These are phyloP conservation scores for Cutaneotrichosporon mucoides DNA, from an alignment of 1,284 basidiomycete genomes.

Conservation along the genomic window DNA sequence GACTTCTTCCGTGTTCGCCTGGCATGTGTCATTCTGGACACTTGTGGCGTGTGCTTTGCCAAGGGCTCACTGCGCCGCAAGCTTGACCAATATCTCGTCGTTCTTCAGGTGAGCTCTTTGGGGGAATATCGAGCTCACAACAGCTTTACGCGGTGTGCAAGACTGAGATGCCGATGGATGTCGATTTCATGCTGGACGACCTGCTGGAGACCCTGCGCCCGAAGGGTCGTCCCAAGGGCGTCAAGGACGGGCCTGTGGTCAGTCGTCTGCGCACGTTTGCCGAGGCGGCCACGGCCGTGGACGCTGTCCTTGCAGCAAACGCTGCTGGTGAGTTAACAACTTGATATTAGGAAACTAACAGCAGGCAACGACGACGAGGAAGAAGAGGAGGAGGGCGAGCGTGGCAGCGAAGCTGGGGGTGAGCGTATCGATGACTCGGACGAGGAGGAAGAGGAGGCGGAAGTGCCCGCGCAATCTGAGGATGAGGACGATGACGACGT, in stretches of 20 bases:
- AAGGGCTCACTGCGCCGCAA: constrained; percentile 84
- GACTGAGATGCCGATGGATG: constrained; percentile 84
- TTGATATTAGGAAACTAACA: neutral
- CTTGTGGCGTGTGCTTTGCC: constrained; percentile 97
- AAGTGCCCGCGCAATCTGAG: constrained; percentile 10
- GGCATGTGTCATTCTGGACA: constrained; percentile 86
- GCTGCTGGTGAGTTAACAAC: constrained; percentile 53
- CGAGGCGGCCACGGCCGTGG: constrained; percentile 79
- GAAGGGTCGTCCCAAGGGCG: constrained; percentile 52
- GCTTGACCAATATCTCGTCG: constrained; percentile 83
- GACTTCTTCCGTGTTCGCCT: constrained; percentile 94
- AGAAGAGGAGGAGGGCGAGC: constrained; percentile 21
- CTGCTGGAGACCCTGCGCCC: constrained; percentile 80
- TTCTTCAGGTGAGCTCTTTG: constrained; percentile 72
- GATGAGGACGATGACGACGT: constrained; percentile 61
- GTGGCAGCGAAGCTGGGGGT: constrained; percentile 28
- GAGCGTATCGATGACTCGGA: constrained; percentile 55
- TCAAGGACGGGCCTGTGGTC: constrained; percentile 15
- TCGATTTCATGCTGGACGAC: constrained; percentile 96
- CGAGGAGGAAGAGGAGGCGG: constrained; percentile 55
- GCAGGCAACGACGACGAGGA: constrained; percentile 16
- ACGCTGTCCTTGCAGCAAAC: constrained; percentile 72
- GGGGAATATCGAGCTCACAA: neutral
- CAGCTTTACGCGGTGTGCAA: constrained; percentile 89
- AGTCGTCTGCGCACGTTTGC: constrained; percentile 66